A percentile compares a stretch with the other conserved stretches of the same genome.
These are phyloP conservation scores for Aegilops speltoides DNA, from an alignment of 176 grass and related monocot genomes.

Conservation along the genomic window DNA sequence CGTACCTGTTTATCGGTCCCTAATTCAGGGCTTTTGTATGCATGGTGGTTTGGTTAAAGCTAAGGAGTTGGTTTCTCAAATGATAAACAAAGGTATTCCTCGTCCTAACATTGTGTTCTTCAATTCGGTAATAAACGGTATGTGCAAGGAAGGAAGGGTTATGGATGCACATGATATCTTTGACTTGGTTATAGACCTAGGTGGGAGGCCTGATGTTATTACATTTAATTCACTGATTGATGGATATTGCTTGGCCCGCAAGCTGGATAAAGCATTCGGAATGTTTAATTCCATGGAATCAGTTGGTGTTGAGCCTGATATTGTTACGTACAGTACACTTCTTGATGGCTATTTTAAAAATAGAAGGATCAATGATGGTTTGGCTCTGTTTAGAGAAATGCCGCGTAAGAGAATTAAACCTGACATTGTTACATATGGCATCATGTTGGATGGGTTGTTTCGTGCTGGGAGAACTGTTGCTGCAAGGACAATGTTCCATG, in stretches of 20 bases:
- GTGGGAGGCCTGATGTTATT: background rate
- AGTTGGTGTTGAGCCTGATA: background rate
- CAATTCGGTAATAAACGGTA: background rate
- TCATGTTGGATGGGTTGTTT: background rate
- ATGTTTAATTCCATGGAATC: background rate
- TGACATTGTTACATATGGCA: background rate
- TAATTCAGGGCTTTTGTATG: background rate
- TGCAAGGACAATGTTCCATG: background rate
- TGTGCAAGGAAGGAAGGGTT: background rate
- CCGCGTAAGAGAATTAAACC: background rate
- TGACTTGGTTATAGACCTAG: background rate
- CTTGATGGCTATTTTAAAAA: background rate
- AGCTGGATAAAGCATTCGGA: background rate
- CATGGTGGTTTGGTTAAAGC: background rate
- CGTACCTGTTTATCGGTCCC: rapidly evolving
- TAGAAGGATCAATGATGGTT: background rate
- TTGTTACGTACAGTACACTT: background rate
- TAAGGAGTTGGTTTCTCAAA: background rate
- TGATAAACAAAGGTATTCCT: background rate
- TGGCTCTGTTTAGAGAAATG: background rate
- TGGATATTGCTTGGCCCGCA: background rate
- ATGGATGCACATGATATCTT: background rate
- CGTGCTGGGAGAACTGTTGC: background rate
- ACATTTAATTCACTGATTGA: background rate
- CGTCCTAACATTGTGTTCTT: background rate